Percentiles rank a stretch among this genome's conserved stretches.
Evolutionary conservation across 768 basidiomycete species (phyloP).

Genomic region (Lactifluus pinguis): DNA sequence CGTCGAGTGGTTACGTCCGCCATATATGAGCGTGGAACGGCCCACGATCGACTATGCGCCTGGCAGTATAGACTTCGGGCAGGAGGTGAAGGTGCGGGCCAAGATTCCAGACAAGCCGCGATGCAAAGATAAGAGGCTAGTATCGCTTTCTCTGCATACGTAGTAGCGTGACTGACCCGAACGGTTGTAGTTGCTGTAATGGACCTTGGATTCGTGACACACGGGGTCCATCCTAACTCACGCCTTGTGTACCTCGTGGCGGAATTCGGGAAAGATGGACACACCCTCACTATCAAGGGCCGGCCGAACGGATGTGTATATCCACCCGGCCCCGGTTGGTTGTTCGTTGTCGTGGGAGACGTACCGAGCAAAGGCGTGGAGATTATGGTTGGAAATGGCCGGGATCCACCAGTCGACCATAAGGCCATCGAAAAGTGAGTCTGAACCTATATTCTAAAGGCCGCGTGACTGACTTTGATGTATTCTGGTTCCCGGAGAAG

Average conservation of each 20-base stretch:
- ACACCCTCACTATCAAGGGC: slow-evolving; percentile 46
- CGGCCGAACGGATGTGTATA: slow-evolving; percentile 60
- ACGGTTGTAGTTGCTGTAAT: slow-evolving; percentile 51
- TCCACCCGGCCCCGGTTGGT: slow-evolving; percentile 75
- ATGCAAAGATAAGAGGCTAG: slow-evolving; percentile 42
- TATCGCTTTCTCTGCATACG: not conserved
- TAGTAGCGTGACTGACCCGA: not conserved
- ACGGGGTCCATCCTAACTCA: slow-evolving; percentile 68
- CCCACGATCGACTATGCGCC: slow-evolving; percentile 35
- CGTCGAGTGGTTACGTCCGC: slow-evolving; percentile 78
- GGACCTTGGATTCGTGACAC: slow-evolving; percentile 76
- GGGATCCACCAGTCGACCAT: slow-evolving; percentile 48
- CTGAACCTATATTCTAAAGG: not conserved
- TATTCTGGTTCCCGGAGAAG: slow-evolving; percentile 92
- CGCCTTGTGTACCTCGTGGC: slow-evolving; percentile 61
- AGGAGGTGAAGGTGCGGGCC: slow-evolving; percentile 40
- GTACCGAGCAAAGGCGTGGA: slow-evolving; percentile 54
- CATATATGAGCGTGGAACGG: slow-evolving; percentile 59
- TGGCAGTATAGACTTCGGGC: slow-evolving; percentile 35
- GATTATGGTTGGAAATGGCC: slow-evolving; percentile 62
- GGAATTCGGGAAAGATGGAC: slow-evolving; percentile 34
- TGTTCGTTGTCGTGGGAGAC: slow-evolving; percentile 58
- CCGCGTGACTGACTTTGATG: not conserved
- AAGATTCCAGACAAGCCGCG: slow-evolving; percentile 30
- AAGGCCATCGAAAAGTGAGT: slow-evolving; percentile 51